These are phyloP conservation scores for Penicillium sp. DNA, from an alignment of 2,329 filamentous ascomycete species.

Conservation along the genomic window DNA sequence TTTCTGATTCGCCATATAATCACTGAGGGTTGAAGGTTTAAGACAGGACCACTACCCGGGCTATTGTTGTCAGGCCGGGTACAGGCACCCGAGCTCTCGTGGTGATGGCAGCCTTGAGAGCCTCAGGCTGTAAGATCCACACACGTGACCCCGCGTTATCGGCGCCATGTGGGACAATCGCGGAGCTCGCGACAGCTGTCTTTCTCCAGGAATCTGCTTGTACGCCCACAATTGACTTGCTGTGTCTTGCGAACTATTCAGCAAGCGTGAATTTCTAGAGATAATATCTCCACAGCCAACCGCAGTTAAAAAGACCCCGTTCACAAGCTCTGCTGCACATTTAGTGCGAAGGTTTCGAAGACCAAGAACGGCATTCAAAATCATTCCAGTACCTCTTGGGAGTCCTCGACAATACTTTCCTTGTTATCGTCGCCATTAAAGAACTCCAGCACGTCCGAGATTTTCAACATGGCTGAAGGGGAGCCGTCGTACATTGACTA, in stretches of 20 bases:
- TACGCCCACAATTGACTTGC: background rate
- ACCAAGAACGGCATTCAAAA: background rate
- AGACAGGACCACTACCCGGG: background rate
- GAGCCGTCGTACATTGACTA: slow-evolving; percentile 90
- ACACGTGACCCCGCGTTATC: slow-evolving; percentile 17
- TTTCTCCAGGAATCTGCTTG: slow-evolving; percentile 6
- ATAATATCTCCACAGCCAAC: background rate
- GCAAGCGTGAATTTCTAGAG: too few relatives aligned
- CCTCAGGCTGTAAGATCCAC: background rate
- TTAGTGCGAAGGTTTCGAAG: background rate
- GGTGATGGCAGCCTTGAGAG: background rate
- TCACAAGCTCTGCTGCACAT: background rate
- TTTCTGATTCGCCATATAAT: background rate
- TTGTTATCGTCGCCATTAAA: background rate
- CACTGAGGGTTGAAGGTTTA: background rate
- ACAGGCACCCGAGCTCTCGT: background rate
- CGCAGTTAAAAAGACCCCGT: background rate
- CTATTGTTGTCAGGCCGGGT: background rate
- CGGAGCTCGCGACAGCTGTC: slow-evolving; percentile 20
- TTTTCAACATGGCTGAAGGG: slow-evolving; percentile 36
- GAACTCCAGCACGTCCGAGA: background rate
- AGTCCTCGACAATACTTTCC: too few relatives aligned
- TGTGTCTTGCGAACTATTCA: background rate
- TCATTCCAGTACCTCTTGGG: background rate
- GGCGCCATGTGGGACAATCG: slow-evolving; percentile 17